phyloP scores from a whole-genome alignment of 768 basidiomycete genomes.

The Psilocybe azurescens region DNA sequence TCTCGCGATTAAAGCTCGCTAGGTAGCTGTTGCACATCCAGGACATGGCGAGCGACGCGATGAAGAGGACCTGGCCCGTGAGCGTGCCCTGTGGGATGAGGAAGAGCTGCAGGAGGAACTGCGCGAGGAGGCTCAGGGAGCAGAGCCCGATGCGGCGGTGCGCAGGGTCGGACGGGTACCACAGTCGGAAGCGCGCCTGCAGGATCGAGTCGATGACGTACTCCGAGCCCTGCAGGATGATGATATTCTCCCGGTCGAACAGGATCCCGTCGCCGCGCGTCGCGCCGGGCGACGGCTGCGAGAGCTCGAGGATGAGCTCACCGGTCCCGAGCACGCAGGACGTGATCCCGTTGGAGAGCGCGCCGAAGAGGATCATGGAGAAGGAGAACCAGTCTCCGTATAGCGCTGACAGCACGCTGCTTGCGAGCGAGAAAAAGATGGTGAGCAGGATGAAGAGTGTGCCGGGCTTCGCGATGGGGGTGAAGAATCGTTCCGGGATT shows the following conservation, averaged over 20 bases:
- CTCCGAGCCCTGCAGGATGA: slow-evolving; percentile 17
- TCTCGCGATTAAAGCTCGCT: slow-evolving; percentile 13
- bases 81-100: slow-evolving; percentile 19
- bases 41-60: slow-evolving; percentile 16
- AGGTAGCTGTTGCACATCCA: slow-evolving; percentile 22
- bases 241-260: slow-evolving; percentile 6
- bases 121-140: slow-evolving; percentile 14
- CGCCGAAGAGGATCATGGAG: slow-evolving; percentile 14
- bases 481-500: slow-evolving; percentile 2
- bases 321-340: slow-evolving; percentile 13
- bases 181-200: slow-evolving; percentile 7
- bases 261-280: slow-evolving; percentile 17
- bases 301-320: slow-evolving; percentile 7
- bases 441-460: neutral
- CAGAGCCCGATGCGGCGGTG: slow-evolving; percentile 18
- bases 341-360: slow-evolving; percentile 14
- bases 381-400: slow-evolving; percentile 19
- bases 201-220: slow-evolving; percentile 13
- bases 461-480: neutral
- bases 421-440: slow-evolving; percentile 10
- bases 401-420: slow-evolving; percentile 6
- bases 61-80: slow-evolving; percentile 18
- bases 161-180: slow-evolving; percentile 7
- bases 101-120: slow-evolving; percentile 20
- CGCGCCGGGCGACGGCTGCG: slow-evolving; percentile 4